Base-by-base conservation (phyloP, 2,329 filamentous ascomycete species). In the Fusarium euwallaceae region DNA sequence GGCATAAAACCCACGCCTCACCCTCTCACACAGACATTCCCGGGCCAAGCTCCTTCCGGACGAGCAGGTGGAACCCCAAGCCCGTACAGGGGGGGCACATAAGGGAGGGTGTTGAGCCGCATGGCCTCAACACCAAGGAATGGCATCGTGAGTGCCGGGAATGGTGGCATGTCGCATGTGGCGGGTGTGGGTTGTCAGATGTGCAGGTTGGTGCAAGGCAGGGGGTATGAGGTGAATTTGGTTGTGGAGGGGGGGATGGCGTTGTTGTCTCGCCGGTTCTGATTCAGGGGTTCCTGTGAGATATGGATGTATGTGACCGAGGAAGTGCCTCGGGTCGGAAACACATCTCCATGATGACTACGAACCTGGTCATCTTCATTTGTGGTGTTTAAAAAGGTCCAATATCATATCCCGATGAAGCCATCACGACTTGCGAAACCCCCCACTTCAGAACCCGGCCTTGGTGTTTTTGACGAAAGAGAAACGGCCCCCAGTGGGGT, bases 391-490 rank as follows among this genome's bases (percentile, higher is more conserved):
- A 14, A 20, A 32, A 53, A 20, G 24, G 2, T 4, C 16, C 24
- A 14, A 22, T 6, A 22, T 4, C 22, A 6, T 36, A 3, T 12
- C 24, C 16, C 8, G 9, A 45, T 72, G 76, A 78, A 72, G 76
- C 67, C 48, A 78, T 78, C 72, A 56, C 67, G 58, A 72, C n/a
- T 39, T 43, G 36, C 10, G 2, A 24, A 43, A 55, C 29, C 32
- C 48, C 37, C 69, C 65, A 37, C 68, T 55, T 67, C 55, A 32
- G 62, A 56, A 22, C 41, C 75, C 37, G 55, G 61, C 61, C 17
- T 43, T 78, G 70, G 76, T 78, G 76, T 78, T 78, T 70, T 17
- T 24, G 10, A 14, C 27, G n/a, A 12, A 34, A 20, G 48, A 20
- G 29, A 55, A 34, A 27, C 4, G 20, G 29, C 29, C 51, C 32